Evolutionary conservation across 495 filamentous ascomycete species (phyloP), one percentile per base, ranked within the genome.

Genomic region (Penicillium soppii): DNA sequence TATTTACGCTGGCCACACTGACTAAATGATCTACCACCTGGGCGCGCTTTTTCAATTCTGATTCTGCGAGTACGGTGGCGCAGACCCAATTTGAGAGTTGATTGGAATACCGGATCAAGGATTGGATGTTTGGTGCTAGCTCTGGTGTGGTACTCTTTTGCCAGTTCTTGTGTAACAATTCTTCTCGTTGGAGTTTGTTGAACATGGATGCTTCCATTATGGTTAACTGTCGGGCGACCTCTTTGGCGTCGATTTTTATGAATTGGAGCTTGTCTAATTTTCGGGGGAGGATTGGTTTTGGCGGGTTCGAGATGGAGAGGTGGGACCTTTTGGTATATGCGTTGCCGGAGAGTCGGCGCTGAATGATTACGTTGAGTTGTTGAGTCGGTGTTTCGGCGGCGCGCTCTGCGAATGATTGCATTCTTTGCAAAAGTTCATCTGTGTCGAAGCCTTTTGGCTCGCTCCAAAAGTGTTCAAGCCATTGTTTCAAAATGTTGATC

Each of bases 241-340:
- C 92, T 1, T 83, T 86, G 10, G 88, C 82, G 59, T 97, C 92
- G 40, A 97, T 91, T 65, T 97, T 91, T 43, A 95, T 76, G 66
- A 97, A 91, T 65, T 95, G 95, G 50, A 96, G 81, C 65, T 94
- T 96, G 79, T 91, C 92, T 85, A 96, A 89, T 65, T 94, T 95
- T 76, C 91, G 94, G 0, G 92, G 92, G 61, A 95, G 80, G 57
- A 96, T 92, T 12, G 92, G 90, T 37, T 86, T 74, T 7, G 92
- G 92, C 6, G 86, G 78, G 26, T 83, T 82, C 52, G 81, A 79
- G 61, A 77, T 86, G 41, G 88, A 75, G 13, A 88, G 92, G 23
- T 41, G 43, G 1, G 43, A 48, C 39, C 38, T 39, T 37, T 48
- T 57, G 7, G 43, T 32, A 43, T 85, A 81, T 21, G 92, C 81